Percentiles rank a stretch among this genome's conserved stretches.
Conservation (phyloP, 1,284 basidiomycete species). For the Puccinia coronata region DNA sequence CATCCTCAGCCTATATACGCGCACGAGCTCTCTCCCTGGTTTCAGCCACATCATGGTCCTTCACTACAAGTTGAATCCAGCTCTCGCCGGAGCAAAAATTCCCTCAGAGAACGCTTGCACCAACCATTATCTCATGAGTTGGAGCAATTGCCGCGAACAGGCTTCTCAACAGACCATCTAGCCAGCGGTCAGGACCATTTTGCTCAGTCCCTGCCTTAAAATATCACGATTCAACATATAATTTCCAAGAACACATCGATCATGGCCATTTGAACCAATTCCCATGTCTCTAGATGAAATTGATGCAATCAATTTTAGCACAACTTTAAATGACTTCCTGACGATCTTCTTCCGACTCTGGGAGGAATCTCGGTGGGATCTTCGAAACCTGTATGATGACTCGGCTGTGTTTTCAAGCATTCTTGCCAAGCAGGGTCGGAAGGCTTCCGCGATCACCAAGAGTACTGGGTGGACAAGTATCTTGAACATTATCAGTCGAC, state of each 20-base stretch:
- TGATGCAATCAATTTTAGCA: not conserved
- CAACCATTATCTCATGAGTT: not conserved
- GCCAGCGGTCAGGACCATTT: not conserved
- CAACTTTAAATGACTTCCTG: conserved; percentile 41
- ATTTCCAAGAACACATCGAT: too few relatives aligned
- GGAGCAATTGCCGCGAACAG: not conserved
- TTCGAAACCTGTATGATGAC: conserved; percentile 38
- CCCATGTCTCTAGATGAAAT: conserved; percentile 29
- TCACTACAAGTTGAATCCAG: not conserved
- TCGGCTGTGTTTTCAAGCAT: conserved; percentile 45
- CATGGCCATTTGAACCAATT: too few relatives aligned
- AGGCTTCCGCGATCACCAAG: conserved; percentile 38
- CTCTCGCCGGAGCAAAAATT: not conserved
- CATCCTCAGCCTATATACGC: not conserved
- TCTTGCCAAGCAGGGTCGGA: conserved; percentile 40
- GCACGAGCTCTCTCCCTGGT: not conserved
- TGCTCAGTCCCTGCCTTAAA: not conserved
- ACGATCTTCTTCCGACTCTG: conserved; percentile 48
- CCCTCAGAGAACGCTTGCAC: not conserved
- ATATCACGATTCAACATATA: not conserved
- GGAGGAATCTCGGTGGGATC: conserved; percentile 42
- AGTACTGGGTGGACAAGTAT: conserved; percentile 39
- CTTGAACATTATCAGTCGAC: conserved; percentile 28
- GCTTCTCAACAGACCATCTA: too few relatives aligned
- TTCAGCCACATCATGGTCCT: not conserved